Evolutionary conservation across 2,329 filamentous ascomycete genomes (phyloP).

Genomic region (Beauveria sp.): DNA sequence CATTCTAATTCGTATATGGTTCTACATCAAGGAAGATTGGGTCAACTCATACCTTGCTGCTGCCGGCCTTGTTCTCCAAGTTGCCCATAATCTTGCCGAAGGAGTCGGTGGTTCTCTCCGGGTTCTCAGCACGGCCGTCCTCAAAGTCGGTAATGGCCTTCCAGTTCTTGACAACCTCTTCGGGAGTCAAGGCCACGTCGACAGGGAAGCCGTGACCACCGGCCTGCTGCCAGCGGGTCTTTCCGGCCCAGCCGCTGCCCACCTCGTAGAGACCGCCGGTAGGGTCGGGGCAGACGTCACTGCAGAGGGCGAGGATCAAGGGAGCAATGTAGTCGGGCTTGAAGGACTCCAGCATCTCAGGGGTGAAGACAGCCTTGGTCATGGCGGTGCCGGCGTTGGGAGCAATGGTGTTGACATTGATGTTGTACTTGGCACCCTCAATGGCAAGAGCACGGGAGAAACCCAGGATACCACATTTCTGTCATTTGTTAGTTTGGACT

Average conservation of each 20-base stretch:
- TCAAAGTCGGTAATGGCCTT: conserved; percentile 79
- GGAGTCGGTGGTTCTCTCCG: conserved; percentile 68
- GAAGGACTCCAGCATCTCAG: conserved; percentile 97
- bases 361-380: conserved; percentile 88
- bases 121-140: conserved; percentile 79
- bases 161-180: conserved; percentile 72
- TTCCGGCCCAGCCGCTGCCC: conserved; percentile 85
- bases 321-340: conserved; percentile 98
- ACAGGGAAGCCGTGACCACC: conserved; percentile 88
- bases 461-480: conserved; percentile 89
- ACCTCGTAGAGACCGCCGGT: conserved; percentile 91
- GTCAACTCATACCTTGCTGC: conserved; percentile 49
- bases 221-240: conserved; percentile 89
- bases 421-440: conserved; percentile 95
- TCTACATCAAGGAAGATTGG: conserved; percentile 14
- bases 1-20: conserved; percentile 13
- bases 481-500: conserved; percentile 15
- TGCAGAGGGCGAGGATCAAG: conserved; percentile 74
- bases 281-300: conserved; percentile 76
- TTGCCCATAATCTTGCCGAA: conserved; percentile 73
- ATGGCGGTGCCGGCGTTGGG: conserved; percentile 95
- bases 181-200: conserved; percentile 73
- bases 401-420: conserved; percentile 95
- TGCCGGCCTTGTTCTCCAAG: conserved; percentile 63
- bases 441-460: conserved; percentile 89